A percentile compares a stretch with the other conserved stretches of the same genome.
These are phyloP conservation scores for Plantago elongata DNA, from an alignment of 257 asterid species.

Conservation along the genomic window DNA sequence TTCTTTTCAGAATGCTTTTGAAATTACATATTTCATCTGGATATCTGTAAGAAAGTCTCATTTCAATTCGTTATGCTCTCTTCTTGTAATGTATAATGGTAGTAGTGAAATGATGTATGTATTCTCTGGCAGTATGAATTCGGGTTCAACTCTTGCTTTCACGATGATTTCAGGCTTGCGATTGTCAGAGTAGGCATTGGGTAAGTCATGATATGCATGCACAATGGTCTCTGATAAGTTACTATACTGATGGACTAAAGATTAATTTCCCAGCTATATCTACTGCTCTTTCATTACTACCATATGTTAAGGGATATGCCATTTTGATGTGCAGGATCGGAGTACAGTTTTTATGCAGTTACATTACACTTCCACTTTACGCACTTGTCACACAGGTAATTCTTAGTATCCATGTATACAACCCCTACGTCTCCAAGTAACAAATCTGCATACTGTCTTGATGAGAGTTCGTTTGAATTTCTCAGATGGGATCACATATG, in stretches of 20 bases:
- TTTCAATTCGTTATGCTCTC: background rate
- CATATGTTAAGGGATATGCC: background rate
- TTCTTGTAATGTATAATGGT: background rate
- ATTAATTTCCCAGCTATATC: too few relatives aligned
- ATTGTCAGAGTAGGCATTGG: conserved; percentile 65
- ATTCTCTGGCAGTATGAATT: conserved; percentile 75
- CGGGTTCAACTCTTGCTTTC: conserved; percentile 85
- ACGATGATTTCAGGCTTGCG: conserved; percentile 51
- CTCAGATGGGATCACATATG: conserved; percentile 89
- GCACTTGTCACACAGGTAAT: conserved; percentile 95
- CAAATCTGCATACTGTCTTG: background rate
- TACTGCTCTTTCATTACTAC: background rate
- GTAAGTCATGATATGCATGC: conserved; percentile 31
- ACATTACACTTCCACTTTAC: conserved; percentile 89
- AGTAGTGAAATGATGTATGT: background rate
- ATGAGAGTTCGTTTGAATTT: background rate
- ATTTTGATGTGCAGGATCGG: conserved; percentile 43
- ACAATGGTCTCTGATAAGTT: background rate
- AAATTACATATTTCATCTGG: conserved; percentile 89
- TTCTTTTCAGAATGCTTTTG: conserved; percentile 77
- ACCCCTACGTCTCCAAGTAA: background rate
- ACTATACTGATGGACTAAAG: too few relatives aligned
- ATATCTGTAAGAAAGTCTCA: conserved; percentile 47
- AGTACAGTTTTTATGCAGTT: conserved; percentile 80
- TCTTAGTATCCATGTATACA: conserved; percentile 1